Conservation (phyloP, 352 stramenopile genomes). For the Phytophthora megakarya region DNA sequence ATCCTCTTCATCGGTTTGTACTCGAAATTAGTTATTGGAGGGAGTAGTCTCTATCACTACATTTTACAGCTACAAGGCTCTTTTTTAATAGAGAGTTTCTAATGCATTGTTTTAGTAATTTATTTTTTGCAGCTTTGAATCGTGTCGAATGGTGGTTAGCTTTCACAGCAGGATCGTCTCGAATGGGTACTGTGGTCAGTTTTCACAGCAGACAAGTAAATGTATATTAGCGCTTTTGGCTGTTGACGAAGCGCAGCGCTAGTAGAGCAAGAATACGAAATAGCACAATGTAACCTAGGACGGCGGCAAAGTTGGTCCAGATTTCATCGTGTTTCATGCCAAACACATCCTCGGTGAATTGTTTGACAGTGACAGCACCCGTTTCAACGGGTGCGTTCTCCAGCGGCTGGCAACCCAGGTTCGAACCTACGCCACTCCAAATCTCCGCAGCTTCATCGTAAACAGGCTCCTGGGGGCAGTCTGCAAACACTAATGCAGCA, state of each 20-base stretch:
- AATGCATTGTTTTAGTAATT: no score
- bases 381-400: slow-evolving; percentile 35
- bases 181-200: no score
- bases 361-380: slow-evolving; percentile 46
- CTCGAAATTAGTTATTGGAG: no score
- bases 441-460: slow-evolving; percentile 24
- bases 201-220: no score
- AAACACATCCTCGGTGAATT: slow-evolving; percentile 51
- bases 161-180: no score
- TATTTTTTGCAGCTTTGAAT: no score
- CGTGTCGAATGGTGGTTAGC: no score
- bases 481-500: slow-evolving; percentile 34
- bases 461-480: slow-evolving; percentile 33
- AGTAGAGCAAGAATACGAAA: slow-evolving; percentile 51
- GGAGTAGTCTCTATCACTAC: no score
- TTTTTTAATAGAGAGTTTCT: no score
- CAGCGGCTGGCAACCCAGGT: slow-evolving; percentile 47
- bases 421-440: slow-evolving; percentile 25
- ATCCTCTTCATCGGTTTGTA: no score
- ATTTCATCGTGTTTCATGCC: slow-evolving; percentile 59
- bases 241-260: slow-evolving; percentile 53
- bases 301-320: slow-evolving; percentile 41
- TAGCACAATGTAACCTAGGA: slow-evolving; percentile 48
- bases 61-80: no score
- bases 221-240: slow-evolving; percentile 47